Base-by-base conservation (phyloP, 2,329 filamentous ascomycete genomes). In the Aspergillus chevalieri region DNA sequence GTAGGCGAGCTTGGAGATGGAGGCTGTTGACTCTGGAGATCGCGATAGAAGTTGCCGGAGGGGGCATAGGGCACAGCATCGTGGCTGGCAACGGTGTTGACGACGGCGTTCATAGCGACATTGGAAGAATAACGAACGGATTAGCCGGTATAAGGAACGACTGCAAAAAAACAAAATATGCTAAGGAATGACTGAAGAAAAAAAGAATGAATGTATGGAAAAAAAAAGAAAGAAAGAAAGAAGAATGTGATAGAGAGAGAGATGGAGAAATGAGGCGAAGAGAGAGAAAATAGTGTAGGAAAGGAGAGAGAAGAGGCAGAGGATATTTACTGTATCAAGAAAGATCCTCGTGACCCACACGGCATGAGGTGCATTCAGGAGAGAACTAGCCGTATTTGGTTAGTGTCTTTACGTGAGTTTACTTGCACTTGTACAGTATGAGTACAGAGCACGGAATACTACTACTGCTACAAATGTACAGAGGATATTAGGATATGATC, bases 101-200 rank as follows among this genome's bases (percentile, higher is more conserved):
- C 66, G 49, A 71, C 62, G 49, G 68, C 65, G 55, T 64, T 72
- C 70, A 72, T 73, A 38, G 49, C 65, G 62, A 58, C 48, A 51
- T 56, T 50, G 45, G 49, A 52, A 34, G 46, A 50, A 8, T 12
- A 36, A 36, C 19, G 21, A 15, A 46, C 26, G 28, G 47, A 54
- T 50, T 51, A 49, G 51, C 38, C 45, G 46, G 47, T 26, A 34
- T 47, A 52, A 45, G 42, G 42, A 34, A 28, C 46, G 28, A 47
- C 38, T 17, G 34, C 17, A 38, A 38, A 38, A n/a, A n/a, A 15
- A 17, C 3, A 38, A 38, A 38, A 38, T 17, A 38, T 38, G 17
- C 4, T 38, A 38, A 30, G 34, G 34, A n/a, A 36, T 14, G 34
- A 36, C 14, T 36, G 21, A 30, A 47, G 21, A 51, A 34, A 34